Evolutionary conservation across 805 yeast genomes (phyloP).

Genomic region (Metschnikowia koreensis): DNA sequence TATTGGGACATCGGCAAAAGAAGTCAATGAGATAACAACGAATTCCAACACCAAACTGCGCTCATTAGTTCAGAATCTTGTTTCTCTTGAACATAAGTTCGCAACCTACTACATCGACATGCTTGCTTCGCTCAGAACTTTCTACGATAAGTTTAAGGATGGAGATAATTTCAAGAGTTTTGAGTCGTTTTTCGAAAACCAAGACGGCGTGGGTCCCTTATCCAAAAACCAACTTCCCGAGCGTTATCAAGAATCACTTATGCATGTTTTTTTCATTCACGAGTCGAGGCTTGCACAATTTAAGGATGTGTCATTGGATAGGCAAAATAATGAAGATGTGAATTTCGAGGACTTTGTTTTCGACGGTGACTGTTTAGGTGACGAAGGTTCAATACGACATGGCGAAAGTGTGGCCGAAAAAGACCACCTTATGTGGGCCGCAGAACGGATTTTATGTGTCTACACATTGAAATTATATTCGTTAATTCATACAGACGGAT

Average conservation of each 20-base stretch:
- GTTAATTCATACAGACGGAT: slow-evolving; percentile 33
- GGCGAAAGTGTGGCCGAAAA: neutral
- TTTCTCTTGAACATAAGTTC: slow-evolving; percentile 24
- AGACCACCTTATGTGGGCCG: slow-evolving; percentile 28
- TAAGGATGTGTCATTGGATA: slow-evolving; percentile 42
- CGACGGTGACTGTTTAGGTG: neutral
- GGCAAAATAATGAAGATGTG: slow-evolving; percentile 53
- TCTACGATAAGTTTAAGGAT: slow-evolving; percentile 28
- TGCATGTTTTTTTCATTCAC: slow-evolving; percentile 45
- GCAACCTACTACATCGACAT: slow-evolving; percentile 32
- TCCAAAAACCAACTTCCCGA: slow-evolving; percentile 26
- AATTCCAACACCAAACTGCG: slow-evolving; percentile 4
- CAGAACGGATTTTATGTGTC: slow-evolving; percentile 43
- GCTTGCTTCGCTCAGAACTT: slow-evolving; percentile 31
- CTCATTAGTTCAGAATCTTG: slow-evolving; percentile 21
- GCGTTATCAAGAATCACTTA: slow-evolving; percentile 29
- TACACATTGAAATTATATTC: slow-evolving; percentile 39
- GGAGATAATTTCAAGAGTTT: slow-evolving; percentile 26
- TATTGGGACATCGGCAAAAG: slow-evolving; percentile 9
- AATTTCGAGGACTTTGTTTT: slow-evolving; percentile 29
- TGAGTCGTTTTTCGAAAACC: slow-evolving; percentile 30
- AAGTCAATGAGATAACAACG: slow-evolving; percentile 9
- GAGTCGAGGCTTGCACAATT: slow-evolving; percentile 47
- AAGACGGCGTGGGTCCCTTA: slow-evolving; percentile 18
- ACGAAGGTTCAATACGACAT: too few relatives aligned